A percentile compares a stretch with the other conserved stretches of the same genome.
phyloP scores from a whole-genome alignment of 306 rosid genomes.

The Quercus engelmannii region DNA sequence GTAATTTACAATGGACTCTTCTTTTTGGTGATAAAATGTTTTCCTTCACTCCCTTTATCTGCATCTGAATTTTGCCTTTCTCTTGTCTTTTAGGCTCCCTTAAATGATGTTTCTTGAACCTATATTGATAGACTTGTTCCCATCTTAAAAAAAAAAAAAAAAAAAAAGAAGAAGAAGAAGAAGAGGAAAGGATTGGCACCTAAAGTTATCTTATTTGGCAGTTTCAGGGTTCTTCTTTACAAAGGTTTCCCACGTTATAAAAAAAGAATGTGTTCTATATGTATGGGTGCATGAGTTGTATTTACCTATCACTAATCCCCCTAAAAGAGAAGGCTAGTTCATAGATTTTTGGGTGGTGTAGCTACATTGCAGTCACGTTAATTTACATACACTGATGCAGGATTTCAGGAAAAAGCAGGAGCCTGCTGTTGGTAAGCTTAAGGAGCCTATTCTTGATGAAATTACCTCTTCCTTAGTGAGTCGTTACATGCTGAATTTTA shows the following conservation, averaged over 20 bases:
- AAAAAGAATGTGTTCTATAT: background rate
- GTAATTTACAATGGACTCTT: background rate
- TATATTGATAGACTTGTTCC: background rate
- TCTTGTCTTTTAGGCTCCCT: background rate
- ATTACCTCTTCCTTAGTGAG: conserved; percentile 50
- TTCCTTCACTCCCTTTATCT: background rate
- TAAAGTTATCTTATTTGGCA: background rate
- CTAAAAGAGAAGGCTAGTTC: background rate
- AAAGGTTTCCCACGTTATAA: too few relatives aligned
- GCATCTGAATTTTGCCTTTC: background rate
- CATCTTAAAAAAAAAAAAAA: background rate
- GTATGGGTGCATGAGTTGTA: background rate
- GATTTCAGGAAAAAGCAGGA: conserved; percentile 60
- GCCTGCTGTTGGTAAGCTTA: conserved; percentile 73
- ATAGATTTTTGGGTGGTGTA: background rate
- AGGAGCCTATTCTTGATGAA: conserved; percentile 69
- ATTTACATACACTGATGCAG: conserved; percentile 39
- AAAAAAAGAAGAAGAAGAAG: too few relatives aligned
- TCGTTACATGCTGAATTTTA: conserved; percentile 69
- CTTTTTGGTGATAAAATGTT: background rate
- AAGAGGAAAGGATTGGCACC: background rate
- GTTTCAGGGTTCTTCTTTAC: too few relatives aligned
- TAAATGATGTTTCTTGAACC: background rate
- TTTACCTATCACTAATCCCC: background rate
- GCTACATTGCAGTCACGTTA: background rate